Evolutionary conservation across 306 rosid species (phyloP).

Genomic region (Lagenaria siceraria): DNA sequence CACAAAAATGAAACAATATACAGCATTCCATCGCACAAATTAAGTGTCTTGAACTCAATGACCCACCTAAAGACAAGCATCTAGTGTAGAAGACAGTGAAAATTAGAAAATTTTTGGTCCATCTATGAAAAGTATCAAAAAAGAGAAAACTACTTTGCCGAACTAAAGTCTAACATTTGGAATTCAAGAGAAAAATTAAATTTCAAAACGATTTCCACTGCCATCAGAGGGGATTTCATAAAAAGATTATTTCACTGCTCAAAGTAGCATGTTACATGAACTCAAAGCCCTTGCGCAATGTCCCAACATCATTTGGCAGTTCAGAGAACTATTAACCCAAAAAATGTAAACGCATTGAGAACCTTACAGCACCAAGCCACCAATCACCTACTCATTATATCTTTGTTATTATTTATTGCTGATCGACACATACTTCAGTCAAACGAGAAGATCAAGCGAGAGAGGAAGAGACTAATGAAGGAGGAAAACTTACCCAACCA

Average conservation of each 20-base stretch:
- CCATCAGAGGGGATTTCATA: constrained; percentile 47
- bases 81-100: background rate
- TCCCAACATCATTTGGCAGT: constrained; percentile 41
- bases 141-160: background rate
- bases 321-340: background rate
- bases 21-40: background rate
- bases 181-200: background rate
- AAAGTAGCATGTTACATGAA: constrained; percentile 9
- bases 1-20: background rate
- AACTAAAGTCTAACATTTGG: background rate
- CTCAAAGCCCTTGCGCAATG: constrained; percentile 51
- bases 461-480: background rate
- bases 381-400: background rate
- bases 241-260: background rate
- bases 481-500: background rate
- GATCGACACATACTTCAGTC: background rate
- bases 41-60: background rate
- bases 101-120: background rate
- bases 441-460: background rate
- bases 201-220: background rate
- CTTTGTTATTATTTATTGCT: background rate
- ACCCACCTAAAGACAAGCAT: background rate
- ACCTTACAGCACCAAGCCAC: background rate
- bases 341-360: background rate
- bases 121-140: background rate